A percentile compares a stretch with the other conserved stretches of the same genome.
Evolutionary conservation across 352 stramenopile genomes (phyloP).

Genomic region (Globisporangium splendens): DNA sequence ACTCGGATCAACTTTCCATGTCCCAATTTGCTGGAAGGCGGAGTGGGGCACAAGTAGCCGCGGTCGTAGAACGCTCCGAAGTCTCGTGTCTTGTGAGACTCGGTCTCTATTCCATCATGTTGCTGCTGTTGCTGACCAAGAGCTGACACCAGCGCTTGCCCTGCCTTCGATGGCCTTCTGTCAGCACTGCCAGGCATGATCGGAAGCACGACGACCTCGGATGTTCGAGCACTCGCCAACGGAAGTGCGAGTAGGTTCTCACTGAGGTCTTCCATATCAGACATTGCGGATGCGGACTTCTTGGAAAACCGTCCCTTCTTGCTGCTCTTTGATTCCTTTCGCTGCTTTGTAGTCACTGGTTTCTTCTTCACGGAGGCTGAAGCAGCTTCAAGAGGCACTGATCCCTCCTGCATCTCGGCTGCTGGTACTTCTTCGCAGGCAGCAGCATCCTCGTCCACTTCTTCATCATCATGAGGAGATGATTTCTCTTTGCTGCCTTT

Average conservation of each 20-base stretch:
- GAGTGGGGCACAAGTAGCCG: conserved; percentile 7
- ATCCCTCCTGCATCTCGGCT: not conserved
- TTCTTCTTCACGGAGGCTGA: conserved; percentile 8
- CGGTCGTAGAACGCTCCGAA: not conserved
- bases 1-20: not conserved
- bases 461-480: not conserved
- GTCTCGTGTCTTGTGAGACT: not conserved
- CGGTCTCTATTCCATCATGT: not conserved
- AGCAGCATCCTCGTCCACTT: not conserved
- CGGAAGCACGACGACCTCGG: conserved; percentile 11
- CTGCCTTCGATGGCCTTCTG: not conserved
- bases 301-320: conserved; percentile 11
- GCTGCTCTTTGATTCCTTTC: conserved; percentile 6
- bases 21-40: conserved; percentile 3
- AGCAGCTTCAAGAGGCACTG: no score
- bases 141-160: no score
- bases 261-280: not conserved
- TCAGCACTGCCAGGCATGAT: conserved; percentile 14
- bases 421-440: not conserved
- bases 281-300: not conserved
- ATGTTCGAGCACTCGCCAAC: not conserved
- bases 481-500: conserved; percentile 3
- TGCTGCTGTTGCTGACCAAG: not conserved
- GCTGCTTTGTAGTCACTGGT: not conserved
- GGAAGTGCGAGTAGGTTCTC: not conserved